phyloP scores from a whole-genome alignment of 768 basidiomycete genomes.

The Trametes meyenii region DNA sequence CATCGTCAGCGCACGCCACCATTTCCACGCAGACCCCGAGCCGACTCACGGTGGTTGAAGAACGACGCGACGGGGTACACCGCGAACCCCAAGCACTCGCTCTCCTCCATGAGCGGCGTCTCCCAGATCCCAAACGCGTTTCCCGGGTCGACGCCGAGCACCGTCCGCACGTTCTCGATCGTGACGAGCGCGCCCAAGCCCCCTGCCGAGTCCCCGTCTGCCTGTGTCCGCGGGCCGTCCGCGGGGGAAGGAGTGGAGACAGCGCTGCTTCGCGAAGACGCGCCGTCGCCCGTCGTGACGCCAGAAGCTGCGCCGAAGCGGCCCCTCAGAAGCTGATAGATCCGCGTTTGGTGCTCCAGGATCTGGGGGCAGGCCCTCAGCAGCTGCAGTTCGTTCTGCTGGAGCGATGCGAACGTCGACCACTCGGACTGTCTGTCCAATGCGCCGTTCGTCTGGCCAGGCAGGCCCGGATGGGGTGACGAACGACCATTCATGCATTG shows the following conservation, averaged over 20 bases:
- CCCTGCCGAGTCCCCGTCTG: background rate
- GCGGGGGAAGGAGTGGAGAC: conserved; percentile 15
- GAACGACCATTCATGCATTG: background rate
- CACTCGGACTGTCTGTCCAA: conserved; percentile 36
- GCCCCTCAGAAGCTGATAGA: conserved; percentile 53
- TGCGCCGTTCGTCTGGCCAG: conserved; percentile 1
- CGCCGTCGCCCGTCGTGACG: background rate
- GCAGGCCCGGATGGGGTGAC: no score
- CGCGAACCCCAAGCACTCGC: conserved; percentile 64
- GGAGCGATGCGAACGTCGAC: conserved; percentile 55
- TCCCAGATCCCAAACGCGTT: conserved; percentile 76
- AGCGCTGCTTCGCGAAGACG: conserved; percentile 18
- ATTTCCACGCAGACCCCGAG: background rate
- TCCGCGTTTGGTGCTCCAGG: conserved; percentile 53
- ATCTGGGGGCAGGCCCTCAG: conserved; percentile 50
- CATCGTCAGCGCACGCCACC: no score
- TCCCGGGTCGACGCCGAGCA: conserved; percentile 62
- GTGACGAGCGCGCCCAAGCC: conserved; percentile 35
- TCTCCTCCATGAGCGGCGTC: conserved; percentile 42
- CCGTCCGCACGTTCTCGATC: conserved; percentile 49
- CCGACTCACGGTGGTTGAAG: conserved; percentile 64
- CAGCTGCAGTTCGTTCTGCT: conserved; percentile 57
- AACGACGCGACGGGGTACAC: conserved; percentile 63
- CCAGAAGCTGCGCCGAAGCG: conserved; percentile 14
- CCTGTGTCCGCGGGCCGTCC: background rate